Percentiles rank a stretch among this genome's conserved stretches.
Conservation (phyloP, 306 rosid genomes). For the Prunus armeniaca region DNA sequence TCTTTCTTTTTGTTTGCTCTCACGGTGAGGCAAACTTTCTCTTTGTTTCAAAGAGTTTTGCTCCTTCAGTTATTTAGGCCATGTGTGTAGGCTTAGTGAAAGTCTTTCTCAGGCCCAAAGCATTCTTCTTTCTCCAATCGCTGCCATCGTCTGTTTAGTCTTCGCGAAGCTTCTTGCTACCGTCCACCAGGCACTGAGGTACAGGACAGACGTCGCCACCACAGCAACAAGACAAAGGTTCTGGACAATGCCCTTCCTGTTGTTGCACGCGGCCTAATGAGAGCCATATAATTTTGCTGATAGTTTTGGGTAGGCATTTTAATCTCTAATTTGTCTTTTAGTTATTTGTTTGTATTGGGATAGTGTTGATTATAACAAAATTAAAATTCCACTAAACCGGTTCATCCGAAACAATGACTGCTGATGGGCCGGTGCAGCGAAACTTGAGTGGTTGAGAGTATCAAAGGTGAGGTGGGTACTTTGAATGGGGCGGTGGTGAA, state of each 20-base stretch:
- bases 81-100: too few species aligned
- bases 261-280: background rate
- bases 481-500: slow-evolving; percentile 17
- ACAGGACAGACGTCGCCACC: background rate
- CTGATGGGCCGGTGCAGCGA: background rate
- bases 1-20: too few species aligned
- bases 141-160: too few species aligned
- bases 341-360: background rate
- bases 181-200: background rate
- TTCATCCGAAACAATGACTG: background rate
- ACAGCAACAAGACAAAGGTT: background rate
- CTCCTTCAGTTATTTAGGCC: too few species aligned
- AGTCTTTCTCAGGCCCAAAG: too few species aligned
- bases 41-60: too few species aligned
- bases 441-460: slow-evolving; percentile 25
- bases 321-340: background rate
- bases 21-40: too few species aligned
- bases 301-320: background rate
- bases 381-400: background rate
- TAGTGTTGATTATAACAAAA: background rate
- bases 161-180: background rate
- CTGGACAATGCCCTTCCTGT: background rate
- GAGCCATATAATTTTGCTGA: background rate
- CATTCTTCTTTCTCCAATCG: too few species aligned
- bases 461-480: background rate